Conservation (phyloP, 1,139 yeast species). For the Suzukiozyma palmioleophila region DNA sequence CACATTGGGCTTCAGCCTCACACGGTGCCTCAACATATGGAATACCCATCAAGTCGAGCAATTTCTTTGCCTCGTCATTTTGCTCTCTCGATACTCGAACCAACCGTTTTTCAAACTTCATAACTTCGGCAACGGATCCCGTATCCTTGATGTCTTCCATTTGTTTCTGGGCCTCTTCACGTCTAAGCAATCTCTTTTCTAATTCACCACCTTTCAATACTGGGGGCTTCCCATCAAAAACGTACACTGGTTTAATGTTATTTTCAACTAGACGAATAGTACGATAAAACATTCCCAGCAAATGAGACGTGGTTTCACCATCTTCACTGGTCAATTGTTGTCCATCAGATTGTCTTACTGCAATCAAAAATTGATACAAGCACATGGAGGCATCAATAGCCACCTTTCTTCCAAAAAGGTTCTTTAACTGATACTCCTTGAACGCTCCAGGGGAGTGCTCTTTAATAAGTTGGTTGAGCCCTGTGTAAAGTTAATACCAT, state of each 20-base stretch:
- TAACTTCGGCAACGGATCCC: conserved; percentile 73
- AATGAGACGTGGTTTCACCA: conserved; percentile 93
- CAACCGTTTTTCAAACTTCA: conserved; percentile 77
- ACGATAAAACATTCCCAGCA: conserved; percentile 93
- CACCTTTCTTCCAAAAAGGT: conserved; percentile 87
- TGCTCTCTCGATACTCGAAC: conserved; percentile 87
- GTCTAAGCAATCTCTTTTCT: conserved; percentile 73
- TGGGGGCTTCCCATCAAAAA: conserved; percentile 95
- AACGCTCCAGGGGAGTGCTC: conserved; percentile 89
- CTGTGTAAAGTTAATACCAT: conserved; percentile 29
- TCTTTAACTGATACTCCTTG: conserved; percentile 73
- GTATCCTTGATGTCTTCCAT: conserved; percentile 72
- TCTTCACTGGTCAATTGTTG: conserved; percentile 80
- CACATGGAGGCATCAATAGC: conserved; percentile 94
- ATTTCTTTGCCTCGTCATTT: conserved; percentile 85
- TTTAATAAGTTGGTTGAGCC: conserved; percentile 71
- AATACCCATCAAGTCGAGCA: conserved; percentile 85
- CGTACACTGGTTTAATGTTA: conserved; percentile 93
- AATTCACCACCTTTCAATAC: conserved; percentile 89
- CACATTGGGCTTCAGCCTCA: conserved; percentile 99
- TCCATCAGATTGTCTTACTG: conserved; percentile 97
- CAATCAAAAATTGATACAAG: conserved; percentile 87
- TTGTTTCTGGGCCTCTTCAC: conserved; percentile 79
- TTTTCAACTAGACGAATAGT: conserved; percentile 84
- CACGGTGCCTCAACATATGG: conserved; percentile 94